These are phyloP conservation scores for Peniophora sp. DNA, from an alignment of 1,284 basidiomycete genomes.

Conservation along the genomic window DNA sequence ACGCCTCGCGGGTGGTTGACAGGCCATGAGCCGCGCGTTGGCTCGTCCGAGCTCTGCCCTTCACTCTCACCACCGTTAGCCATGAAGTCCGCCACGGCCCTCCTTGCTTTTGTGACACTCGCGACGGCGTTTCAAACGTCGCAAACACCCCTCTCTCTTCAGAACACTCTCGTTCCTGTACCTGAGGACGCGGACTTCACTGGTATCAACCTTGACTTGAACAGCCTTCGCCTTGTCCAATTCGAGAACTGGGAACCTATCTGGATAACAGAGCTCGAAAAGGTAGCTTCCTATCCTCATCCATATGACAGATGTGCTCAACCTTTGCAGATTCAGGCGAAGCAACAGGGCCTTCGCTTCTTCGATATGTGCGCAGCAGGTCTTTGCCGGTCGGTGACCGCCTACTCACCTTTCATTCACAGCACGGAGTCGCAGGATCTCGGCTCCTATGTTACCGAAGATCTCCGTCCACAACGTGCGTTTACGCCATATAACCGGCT, in stretches of 20 bases:
- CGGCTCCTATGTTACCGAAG: slow-evolving; percentile 22
- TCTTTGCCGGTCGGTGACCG: slow-evolving; percentile 8
- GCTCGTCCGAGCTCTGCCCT: neutral
- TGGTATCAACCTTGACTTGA: slow-evolving; percentile 57
- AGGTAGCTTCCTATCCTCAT: slow-evolving; percentile 35
- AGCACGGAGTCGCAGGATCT: slow-evolving; percentile 73
- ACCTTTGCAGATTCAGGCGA: slow-evolving; percentile 58
- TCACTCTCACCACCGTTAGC: neutral
- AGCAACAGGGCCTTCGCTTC: slow-evolving; percentile 69
- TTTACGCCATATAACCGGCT: neutral
- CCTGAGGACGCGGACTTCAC: slow-evolving; percentile 1
- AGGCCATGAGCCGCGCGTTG: neutral
- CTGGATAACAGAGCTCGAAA: slow-evolving; percentile 80
- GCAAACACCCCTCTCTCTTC: neutral
- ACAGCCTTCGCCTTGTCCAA: slow-evolving; percentile 67
- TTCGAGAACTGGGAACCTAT: slow-evolving; percentile 60
- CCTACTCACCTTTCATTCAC: slow-evolving; percentile 9
- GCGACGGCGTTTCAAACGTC: slow-evolving; percentile 23
- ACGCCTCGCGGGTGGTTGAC: slow-evolving; percentile 6
- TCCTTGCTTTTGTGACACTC: slow-evolving; percentile 21
- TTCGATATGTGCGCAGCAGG: slow-evolving; percentile 70
- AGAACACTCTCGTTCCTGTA: neutral
- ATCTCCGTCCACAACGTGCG: neutral
- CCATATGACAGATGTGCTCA: neutral
- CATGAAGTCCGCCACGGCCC: slow-evolving; percentile 6